phyloP scores from a whole-genome alignment of 1,284 basidiomycete species.

The Ceratobasidium sp. region DNA sequence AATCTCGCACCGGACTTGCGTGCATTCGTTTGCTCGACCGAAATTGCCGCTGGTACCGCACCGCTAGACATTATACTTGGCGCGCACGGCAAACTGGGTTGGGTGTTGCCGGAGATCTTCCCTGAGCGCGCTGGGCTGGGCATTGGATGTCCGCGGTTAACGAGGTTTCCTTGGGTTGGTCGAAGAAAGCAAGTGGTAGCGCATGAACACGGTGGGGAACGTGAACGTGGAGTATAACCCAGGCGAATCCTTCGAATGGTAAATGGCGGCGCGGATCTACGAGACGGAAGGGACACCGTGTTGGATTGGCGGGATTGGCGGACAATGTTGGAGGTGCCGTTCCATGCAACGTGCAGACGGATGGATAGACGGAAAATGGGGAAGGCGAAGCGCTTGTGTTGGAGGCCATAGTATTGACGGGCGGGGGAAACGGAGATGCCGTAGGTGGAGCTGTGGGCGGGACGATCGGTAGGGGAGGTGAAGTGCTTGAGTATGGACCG shows the following conservation, averaged over 20 bases:
- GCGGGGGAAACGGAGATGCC: slow-evolving; percentile 90
- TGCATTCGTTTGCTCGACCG: slow-evolving; percentile 91
- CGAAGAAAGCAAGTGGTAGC: slow-evolving; percentile 98
- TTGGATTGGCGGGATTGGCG: slow-evolving; percentile 89
- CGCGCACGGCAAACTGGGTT: slow-evolving; percentile 89
- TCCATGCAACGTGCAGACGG: slow-evolving; percentile 99
- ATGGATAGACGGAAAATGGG: slow-evolving; percentile 91
- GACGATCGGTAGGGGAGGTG: slow-evolving; percentile 87
- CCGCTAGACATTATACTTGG: slow-evolving; percentile 88
- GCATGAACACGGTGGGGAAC: slow-evolving; percentile 75
- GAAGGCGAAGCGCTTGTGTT: slow-evolving; percentile 92
- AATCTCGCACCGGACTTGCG: slow-evolving; percentile 89
- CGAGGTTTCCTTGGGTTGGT: slow-evolving; percentile 93
- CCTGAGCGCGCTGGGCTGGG: slow-evolving; percentile 94
- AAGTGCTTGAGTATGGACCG: slow-evolving; percentile 88
- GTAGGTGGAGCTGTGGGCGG: slow-evolving; percentile 92
- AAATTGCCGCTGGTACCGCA: slow-evolving; percentile 96
- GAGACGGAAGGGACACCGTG: slow-evolving; percentile 99
- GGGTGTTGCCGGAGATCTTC: slow-evolving; percentile 96
- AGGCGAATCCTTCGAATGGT: slow-evolving; percentile 91
- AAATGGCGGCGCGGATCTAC: slow-evolving; percentile 99
- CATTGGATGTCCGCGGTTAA: slow-evolving; percentile 96
- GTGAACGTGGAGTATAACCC: slow-evolving; percentile 81
- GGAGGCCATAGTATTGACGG: slow-evolving; percentile 78
- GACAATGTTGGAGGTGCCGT: slow-evolving; percentile 96